phyloP scores from a whole-genome alignment of 2,329 filamentous ascomycete species.

The Pestalotiopsis sp. region DNA sequence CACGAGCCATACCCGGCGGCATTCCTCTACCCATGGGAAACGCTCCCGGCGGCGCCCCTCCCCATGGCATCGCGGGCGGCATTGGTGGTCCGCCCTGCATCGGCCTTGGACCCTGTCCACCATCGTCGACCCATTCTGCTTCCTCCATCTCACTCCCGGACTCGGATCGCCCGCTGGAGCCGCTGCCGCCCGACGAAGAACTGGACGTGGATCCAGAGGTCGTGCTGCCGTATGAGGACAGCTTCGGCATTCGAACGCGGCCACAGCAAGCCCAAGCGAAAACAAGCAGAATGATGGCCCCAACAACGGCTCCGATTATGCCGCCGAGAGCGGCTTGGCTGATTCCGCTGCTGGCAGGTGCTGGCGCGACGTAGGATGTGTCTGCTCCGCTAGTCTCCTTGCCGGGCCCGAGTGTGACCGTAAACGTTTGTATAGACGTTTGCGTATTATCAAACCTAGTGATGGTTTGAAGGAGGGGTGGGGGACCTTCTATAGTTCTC shows the following conservation, averaged over 20 bases:
- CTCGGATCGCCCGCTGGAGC: neutral
- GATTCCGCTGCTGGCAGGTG: neutral
- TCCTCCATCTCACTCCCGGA: slow-evolving; percentile 8
- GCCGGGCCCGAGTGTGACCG: slow-evolving; percentile 10
- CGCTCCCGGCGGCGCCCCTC: slow-evolving; percentile 1
- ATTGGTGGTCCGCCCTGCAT: neutral
- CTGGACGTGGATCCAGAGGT: neutral
- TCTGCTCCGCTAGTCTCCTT: neutral
- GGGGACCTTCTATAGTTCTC: neutral
- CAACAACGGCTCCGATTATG: slow-evolving; percentile 15
- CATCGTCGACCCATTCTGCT: neutral
- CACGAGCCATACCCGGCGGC: slow-evolving; percentile 15
- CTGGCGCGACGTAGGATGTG: slow-evolving; percentile 2
- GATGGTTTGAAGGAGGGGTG: neutral
- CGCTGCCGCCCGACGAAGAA: neutral
- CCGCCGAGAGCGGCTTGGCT: slow-evolving; percentile 16
- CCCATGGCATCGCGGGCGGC: neutral
- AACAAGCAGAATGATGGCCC: slow-evolving; percentile 11
- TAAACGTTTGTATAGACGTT: neutral
- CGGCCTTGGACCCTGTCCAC: neutral
- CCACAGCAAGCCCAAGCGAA: slow-evolving; percentile 10
- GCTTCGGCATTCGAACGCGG: neutral
- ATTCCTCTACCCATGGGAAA: slow-evolving; percentile 10
- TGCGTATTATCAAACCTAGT: neutral
- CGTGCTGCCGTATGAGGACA: neutral